Conservation (phyloP, 2,329 filamentous ascomycete species). For the Cladosporium sp. region DNA sequence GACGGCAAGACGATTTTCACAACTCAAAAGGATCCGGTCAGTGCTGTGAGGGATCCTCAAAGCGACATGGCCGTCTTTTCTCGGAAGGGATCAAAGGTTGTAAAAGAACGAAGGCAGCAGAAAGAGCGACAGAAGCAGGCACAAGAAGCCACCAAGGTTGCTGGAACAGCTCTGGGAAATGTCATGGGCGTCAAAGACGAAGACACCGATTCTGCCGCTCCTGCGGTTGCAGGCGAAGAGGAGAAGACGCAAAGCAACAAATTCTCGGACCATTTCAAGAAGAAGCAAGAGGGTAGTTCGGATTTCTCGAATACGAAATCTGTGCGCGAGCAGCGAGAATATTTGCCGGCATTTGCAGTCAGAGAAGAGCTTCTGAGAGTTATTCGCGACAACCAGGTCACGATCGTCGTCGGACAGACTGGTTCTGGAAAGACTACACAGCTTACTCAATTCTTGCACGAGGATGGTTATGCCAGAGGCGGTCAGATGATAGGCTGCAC, state of each 20-base stretch:
- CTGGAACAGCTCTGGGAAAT: conserved; percentile 87
- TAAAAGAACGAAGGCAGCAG: conserved; percentile 85
- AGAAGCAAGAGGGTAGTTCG: conserved; percentile 73
- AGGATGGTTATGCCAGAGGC: conserved; percentile 83
- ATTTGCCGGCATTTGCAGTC: conserved; percentile 90
- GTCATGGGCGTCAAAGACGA: conserved; percentile 94
- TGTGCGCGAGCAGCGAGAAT: conserved; percentile 85
- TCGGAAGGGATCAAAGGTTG: conserved; percentile 87
- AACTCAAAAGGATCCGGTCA: conserved; percentile 91
- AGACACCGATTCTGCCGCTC: conserved; percentile 72
- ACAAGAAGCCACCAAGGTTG: conserved; percentile 87
- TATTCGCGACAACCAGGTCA: conserved; percentile 93
- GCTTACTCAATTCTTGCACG: conserved; percentile 89
- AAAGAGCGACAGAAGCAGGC: conserved; percentile 91
- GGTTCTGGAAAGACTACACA: conserved; percentile 98
- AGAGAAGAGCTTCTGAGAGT: conserved; percentile 87
- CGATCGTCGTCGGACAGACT: conserved; percentile 95
- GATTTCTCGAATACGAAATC: conserved; percentile 91
- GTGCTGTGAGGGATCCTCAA: conserved; percentile 85
- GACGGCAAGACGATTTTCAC: conserved; percentile 96
- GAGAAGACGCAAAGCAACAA: conserved; percentile 61
- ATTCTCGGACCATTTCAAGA: conserved; percentile 87
- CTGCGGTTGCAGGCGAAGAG: conserved; percentile 57
- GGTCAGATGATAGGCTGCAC: conserved; percentile 90
- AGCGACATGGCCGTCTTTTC: conserved; percentile 99